phyloP scores from a whole-genome alignment of 805 yeast species.

The Pichia occidentalis region DNA sequence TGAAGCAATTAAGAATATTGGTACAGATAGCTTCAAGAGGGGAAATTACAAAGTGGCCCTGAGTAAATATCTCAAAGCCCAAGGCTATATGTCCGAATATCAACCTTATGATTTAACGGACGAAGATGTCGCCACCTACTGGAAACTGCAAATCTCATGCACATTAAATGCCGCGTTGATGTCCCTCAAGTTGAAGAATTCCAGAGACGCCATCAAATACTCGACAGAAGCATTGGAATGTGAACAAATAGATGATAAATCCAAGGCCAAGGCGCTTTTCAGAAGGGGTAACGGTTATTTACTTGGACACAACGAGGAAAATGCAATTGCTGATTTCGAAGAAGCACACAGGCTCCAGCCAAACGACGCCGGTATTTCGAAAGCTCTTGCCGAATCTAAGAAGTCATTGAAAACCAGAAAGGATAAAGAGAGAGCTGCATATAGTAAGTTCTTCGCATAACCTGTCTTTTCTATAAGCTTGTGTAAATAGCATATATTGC shows the following conservation, averaged over 20 bases:
- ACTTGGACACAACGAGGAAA: slow-evolving; percentile 58
- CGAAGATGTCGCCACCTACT: slow-evolving; percentile 43
- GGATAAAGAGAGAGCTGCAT: slow-evolving; percentile 67
- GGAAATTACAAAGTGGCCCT: slow-evolving; percentile 52
- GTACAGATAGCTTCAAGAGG: slow-evolving; percentile 66
- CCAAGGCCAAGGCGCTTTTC: slow-evolving; percentile 78
- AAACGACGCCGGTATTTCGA: slow-evolving; percentile 61
- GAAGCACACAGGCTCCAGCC: slow-evolving; percentile 62
- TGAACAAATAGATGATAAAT: slow-evolving; percentile 52
- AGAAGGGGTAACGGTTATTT: slow-evolving; percentile 77
- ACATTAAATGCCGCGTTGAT: slow-evolving; percentile 70
- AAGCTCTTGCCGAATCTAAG: slow-evolving; percentile 58
- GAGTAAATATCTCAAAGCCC: slow-evolving; percentile 67
- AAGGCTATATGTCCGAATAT: slow-evolving; percentile 61
- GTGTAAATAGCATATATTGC: too few relatives aligned
- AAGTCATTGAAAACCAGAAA: slow-evolving; percentile 43
- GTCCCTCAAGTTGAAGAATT: slow-evolving; percentile 56
- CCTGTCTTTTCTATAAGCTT: too few relatives aligned
- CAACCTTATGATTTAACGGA: slow-evolving; percentile 62
- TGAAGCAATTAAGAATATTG: slow-evolving; percentile 62
- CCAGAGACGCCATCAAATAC: slow-evolving; percentile 47
- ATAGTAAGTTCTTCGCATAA: slow-evolving; percentile 56
- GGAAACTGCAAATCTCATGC: slow-evolving; percentile 54
- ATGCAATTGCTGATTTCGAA: slow-evolving; percentile 59
- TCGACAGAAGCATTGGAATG: slow-evolving; percentile 62